phyloP scores from a whole-genome alignment of 345 rosid species.

The Toxicodendron radicans region DNA sequence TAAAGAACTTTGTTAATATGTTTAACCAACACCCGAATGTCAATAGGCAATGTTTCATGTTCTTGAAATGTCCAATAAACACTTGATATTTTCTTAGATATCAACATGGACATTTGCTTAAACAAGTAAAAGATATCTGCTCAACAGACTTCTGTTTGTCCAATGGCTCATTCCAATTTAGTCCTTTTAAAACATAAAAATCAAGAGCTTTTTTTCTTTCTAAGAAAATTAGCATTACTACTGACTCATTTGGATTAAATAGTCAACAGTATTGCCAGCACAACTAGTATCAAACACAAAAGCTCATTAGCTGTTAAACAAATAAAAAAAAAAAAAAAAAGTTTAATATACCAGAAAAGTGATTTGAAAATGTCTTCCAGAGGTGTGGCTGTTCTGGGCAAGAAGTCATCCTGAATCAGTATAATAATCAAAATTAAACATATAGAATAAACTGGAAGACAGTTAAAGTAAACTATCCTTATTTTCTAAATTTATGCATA shows the following conservation, averaged over 20 bases:
- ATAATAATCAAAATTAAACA: slow-evolving; percentile 16
- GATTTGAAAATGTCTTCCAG: slow-evolving; percentile 98
- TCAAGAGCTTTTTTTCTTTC: not conserved
- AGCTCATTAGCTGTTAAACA: not conserved
- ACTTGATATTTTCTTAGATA: not conserved
- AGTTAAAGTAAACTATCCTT: too few species aligned
- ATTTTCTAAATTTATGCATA: not conserved
- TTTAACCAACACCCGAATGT: not conserved
- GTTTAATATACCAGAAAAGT: slow-evolving; percentile 76
- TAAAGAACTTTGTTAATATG: slow-evolving; percentile 17
- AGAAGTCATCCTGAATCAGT: slow-evolving; percentile 82
- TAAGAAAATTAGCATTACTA: not conserved
- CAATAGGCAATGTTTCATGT: not conserved
- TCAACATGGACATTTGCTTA: not conserved
- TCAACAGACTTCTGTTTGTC: not conserved
- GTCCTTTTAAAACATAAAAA: not conserved
- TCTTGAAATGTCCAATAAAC: not conserved
- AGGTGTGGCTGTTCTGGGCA: slow-evolving; percentile 94
- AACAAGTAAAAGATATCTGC: not conserved
- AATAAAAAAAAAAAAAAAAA: not conserved
- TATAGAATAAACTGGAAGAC: not conserved
- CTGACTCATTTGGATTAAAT: not conserved
- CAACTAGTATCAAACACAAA: not conserved
- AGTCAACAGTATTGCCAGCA: not conserved
- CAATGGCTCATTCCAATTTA: not conserved